Base-by-base conservation (phyloP, 1,284 basidiomycete species). In the Leccinum fuscescens region DNA sequence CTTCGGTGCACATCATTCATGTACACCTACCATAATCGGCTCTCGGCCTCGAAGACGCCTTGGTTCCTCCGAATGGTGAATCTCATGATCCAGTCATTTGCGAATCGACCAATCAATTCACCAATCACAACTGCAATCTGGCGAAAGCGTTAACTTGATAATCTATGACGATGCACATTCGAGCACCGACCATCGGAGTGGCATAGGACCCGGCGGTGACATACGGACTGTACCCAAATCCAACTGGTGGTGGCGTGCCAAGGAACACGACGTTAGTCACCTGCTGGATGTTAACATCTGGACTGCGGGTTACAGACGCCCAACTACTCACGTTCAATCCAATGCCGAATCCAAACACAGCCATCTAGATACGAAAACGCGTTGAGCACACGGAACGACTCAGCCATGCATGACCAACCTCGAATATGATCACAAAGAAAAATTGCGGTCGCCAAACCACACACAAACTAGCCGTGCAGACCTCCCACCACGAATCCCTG, bases 41-140 rank as follows among this genome's bases (percentile, higher is more conserved):
- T 81, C 69, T 90, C 88, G 3, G 89, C 86, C 66, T 86, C 83
- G 72, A 90, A 90, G 33, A 91, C 82, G 64, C 89, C 89, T 0
- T 79, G 77, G 69, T 89, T 87, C 17, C 83, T 75, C 53, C 79
- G 76, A 65, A 88, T 83, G 55, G 76, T 80, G 20, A 71, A 51
- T 62, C 80, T 81, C 79, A 85, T 84, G 49, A 89, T 82, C 78
- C 80, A 85, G 62, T 91, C 89, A 65, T 91, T 90, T 61, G 80
- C 68, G 66, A 82, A 91, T 11, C 86, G 80, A 42, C 89, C 89
- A 5, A 83, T 68, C 1, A 90, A 24, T 69, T 92, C 88, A 46
- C 89, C 90, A 50, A 91, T 70, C n/a, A 90, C 57, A 4, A 86
- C 82, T 0, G 83, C 82, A 12, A 89, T 78, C 84, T 87, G 61